Conservation (phyloP, 495 filamentous ascomycete species). For the Xylaria nigripes region DNA sequence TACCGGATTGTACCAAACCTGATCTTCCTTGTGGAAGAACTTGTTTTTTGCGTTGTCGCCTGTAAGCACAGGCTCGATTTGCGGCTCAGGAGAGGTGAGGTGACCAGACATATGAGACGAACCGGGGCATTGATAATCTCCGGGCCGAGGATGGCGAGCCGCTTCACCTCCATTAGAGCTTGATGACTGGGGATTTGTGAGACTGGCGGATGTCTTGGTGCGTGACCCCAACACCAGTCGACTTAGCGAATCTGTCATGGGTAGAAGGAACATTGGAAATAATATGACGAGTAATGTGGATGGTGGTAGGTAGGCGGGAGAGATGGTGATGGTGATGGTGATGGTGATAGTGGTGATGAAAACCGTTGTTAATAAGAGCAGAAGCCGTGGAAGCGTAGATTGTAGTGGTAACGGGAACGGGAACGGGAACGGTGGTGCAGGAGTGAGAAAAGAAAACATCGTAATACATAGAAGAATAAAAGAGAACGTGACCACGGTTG, state of each 20-base stretch:
- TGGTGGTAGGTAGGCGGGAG: background rate
- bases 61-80: background rate
- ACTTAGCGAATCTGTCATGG: conserved; percentile 26
- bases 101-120: conserved; percentile 3
- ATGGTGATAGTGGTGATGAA: background rate
- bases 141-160: background rate
- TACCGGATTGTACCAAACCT: conserved; percentile 32
- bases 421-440: no score
- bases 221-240: conserved; percentile 24
- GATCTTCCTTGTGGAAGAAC: conserved; percentile 19
- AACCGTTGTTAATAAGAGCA: no score
- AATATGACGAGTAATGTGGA: background rate
- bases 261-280: background rate
- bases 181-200: conserved; percentile 1
- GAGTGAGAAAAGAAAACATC: no score
- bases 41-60: background rate
- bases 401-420: no score
- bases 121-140: background rate
- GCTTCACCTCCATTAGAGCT: background rate
- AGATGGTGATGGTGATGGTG: background rate
- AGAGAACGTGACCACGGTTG: no score
- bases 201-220: conserved; percentile 14
- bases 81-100: background rate
- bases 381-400: no score
- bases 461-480: no score